These are phyloP conservation scores for Xylaria sp. DNA, from an alignment of 2,329 filamentous ascomycete species.

Conservation along the genomic window DNA sequence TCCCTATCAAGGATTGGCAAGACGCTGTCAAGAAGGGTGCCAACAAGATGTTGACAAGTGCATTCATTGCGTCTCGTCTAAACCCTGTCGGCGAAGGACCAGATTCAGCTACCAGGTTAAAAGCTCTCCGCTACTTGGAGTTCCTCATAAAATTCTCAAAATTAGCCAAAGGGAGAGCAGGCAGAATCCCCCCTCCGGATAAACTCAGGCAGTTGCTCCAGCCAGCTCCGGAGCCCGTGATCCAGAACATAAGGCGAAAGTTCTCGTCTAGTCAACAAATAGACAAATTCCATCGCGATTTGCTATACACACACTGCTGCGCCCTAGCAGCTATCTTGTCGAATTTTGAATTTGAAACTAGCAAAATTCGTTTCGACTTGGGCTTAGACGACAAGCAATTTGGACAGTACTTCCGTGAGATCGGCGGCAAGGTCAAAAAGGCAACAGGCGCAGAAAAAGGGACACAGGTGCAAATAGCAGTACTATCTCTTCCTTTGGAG, in stretches of 20 bases:
- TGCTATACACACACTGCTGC: slow-evolving; percentile 78
- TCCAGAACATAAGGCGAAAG: slow-evolving; percentile 74
- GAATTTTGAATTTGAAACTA: slow-evolving; percentile 77
- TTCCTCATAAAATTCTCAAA: slow-evolving; percentile 67
- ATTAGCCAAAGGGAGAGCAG: slow-evolving; percentile 59
- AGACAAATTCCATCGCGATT: slow-evolving; percentile 76
- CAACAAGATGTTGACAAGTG: slow-evolving; percentile 66
- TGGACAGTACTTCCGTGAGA: slow-evolving; percentile 77
- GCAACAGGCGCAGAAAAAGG: slow-evolving; percentile 72
- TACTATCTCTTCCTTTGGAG: slow-evolving; percentile 79
- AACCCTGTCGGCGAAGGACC: slow-evolving; percentile 64
- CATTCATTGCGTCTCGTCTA: slow-evolving; percentile 74
- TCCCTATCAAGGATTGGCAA: slow-evolving; percentile 80
- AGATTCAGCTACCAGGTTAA: slow-evolving; percentile 64
- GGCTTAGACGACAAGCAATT: slow-evolving; percentile 77
- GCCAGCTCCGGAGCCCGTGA: slow-evolving; percentile 69
- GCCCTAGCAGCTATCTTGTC: slow-evolving; percentile 78
- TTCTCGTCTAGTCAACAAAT: slow-evolving; percentile 74
- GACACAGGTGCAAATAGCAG: slow-evolving; percentile 68
- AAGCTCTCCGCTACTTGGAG: slow-evolving; percentile 69
- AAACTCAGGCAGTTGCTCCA: slow-evolving; percentile 68
- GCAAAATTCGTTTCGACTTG: slow-evolving; percentile 76
- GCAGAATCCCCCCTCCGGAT: slow-evolving; percentile 69
- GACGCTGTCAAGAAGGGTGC: slow-evolving; percentile 70
- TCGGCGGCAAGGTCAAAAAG: slow-evolving; percentile 75